These are phyloP conservation scores for Astragalus glycyphyllos DNA, from an alignment of 306 rosid species.

Conservation along the genomic window DNA sequence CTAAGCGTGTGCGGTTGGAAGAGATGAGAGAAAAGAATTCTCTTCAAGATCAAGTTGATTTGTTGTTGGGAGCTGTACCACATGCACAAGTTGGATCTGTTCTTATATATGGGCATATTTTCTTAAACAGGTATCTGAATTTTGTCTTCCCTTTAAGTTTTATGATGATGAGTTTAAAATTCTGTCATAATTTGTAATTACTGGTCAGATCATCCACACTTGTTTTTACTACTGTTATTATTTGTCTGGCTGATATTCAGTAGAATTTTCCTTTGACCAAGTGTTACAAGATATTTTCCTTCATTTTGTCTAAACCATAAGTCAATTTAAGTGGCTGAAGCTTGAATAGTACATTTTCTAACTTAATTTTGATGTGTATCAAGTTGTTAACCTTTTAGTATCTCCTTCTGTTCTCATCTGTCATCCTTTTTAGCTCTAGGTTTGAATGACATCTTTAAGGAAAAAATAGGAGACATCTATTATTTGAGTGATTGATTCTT, in stretches of 20 bases:
- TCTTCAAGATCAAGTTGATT: conserved; percentile 94
- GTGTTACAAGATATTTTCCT: not conserved
- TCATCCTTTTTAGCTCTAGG: conserved; percentile 1
- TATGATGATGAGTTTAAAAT: conserved; percentile 14
- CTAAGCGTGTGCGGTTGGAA: conserved; percentile 93
- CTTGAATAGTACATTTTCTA: conserved; percentile 14
- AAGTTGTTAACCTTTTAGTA: conserved; percentile 2
- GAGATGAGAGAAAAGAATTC: conserved; percentile 95
- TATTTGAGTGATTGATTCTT: conserved; percentile 5
- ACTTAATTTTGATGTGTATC: conserved; percentile 23
- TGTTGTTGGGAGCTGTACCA: conserved; percentile 91
- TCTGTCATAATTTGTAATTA: conserved; percentile 17
- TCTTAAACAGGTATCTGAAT: conserved; percentile 76
- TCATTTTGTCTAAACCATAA: not conserved
- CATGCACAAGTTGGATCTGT: conserved; percentile 79
- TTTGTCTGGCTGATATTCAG: not conserved
- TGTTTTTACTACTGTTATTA: conserved; percentile 8
- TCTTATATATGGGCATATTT: conserved; percentile 83
- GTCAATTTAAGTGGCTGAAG: conserved; percentile 14
- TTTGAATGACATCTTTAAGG: conserved; percentile 21
- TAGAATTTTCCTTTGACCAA: not conserved
- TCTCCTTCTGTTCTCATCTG: conserved; percentile 5
- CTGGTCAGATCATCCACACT: not conserved
- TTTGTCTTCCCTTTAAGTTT: conserved; percentile 4
- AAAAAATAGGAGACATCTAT: not conserved